Conservation (phyloP, 2,329 filamentous ascomycete species). For the Lasiodiplodia gonubiensis region DNA sequence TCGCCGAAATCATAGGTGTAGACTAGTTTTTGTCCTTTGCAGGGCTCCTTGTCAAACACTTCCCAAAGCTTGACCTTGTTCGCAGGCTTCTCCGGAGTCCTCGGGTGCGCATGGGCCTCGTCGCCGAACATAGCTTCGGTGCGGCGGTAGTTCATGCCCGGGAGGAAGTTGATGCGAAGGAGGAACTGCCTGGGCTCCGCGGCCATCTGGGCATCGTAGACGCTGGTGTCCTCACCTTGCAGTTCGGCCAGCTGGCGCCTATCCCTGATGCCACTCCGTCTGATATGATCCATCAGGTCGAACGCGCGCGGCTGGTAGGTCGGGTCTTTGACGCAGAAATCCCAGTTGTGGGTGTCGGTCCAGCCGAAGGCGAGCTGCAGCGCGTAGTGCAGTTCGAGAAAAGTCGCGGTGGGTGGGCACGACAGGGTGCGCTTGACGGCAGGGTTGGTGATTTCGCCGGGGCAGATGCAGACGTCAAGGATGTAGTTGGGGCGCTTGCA, state of each 20-base stretch:
- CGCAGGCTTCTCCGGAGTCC: conserved; percentile 31
- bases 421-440: conserved; percentile 37
- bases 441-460: conserved; percentile 32
- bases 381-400: conserved; percentile 36
- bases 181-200: conserved; percentile 1
- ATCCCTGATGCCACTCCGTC: background rate
- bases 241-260: background rate
- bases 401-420: conserved; percentile 34
- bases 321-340: conserved; percentile 33
- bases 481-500: conserved; percentile 38
- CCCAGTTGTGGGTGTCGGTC: conserved; percentile 35
- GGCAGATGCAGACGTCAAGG: conserved; percentile 33
- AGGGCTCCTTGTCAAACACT: conserved; percentile 31
- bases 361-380: conserved; percentile 39
- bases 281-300: background rate
- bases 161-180: background rate
- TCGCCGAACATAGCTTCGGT: conserved; percentile 29
- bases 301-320: conserved; percentile 14
- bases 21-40: background rate
- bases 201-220: background rate
- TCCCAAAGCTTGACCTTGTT: conserved; percentile 30
- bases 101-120: conserved; percentile 30
- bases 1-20: conserved; percentile 2
- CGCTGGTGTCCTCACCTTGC: background rate
- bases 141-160: background rate